Evolutionary conservation across 2,329 filamentous ascomycete species (phyloP), one percentile per base, ranked within the genome.

Genomic region (Diaporthe eres): DNA sequence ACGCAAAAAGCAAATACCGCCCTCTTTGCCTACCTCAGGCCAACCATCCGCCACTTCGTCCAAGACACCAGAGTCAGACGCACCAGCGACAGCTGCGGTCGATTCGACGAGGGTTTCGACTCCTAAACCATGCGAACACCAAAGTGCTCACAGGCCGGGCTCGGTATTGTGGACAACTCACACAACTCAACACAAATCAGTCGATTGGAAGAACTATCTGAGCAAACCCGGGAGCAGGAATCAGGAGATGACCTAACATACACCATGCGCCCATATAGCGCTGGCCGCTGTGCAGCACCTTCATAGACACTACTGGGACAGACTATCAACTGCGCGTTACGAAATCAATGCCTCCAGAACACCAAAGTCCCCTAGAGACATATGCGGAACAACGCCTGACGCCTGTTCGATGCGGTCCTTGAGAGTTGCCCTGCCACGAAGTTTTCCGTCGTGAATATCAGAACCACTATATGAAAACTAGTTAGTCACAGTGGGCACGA

Each of bases 181-280:
- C 13, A 17, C 34, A 39, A 22, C 13, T 7, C 31, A 68, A 34
- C 22, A 39, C 47, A 39, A 17, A 6, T 10, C 63, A 19, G 47
- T 53, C 31, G 31, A 68, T 39, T 68, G 63, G 63, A 68, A 68
- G 47, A 22, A 68, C 7, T 53, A 25, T 68, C 34, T 51, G 31
- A 17, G 22, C 12, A 53, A 53, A 25, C 19, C 28, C 3, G 19
- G 47, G 2, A 49, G 19, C 31, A 6, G 37, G 12, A 34, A 15
- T 4, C 9, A 67, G 19, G 2, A 34, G 12, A n/a, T 7, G 0
- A 10, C 6, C 19, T n/a, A 53, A 12, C 4, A n/a, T 31, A 53
- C 12, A 28, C 3, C 8, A 28, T 7, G 31, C 22, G 22, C 8
- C 31, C 31, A 19, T 25, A 12, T 5, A 13, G 61, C 42, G 17